Evolutionary conservation across 441 rosid species (phyloP), one percentile per base, ranked within the genome.

Genomic region (Syzygium syzygioides): DNA sequence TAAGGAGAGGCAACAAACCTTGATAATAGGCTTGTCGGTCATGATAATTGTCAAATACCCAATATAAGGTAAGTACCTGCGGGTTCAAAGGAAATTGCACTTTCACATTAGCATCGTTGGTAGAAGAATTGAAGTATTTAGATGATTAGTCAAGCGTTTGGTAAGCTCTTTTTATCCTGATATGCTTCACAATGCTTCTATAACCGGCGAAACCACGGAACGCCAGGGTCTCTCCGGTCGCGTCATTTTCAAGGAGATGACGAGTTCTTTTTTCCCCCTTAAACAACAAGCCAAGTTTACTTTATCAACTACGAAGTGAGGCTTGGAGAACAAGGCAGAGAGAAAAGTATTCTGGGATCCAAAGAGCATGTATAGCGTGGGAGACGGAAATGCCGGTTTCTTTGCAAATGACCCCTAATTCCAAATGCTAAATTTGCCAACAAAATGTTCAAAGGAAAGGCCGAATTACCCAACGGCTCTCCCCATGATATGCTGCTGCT

Each of bases 21-120:
- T 98, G 93, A 97, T 94, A 85, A 98, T 94, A 25, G 99, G 99
- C 90, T 96, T 94, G 87, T 98, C 99, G 2, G 99, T 96, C 97
- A 95, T 96, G 90, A 97, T 92, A 90, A 98, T 97, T 53, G 99
- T 97, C 88, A 96, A 97, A 98, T 98, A 98, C 66, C 99, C 99
- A 89, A 96, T 97, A 88, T 98, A 96, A 23, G 98, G 99, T 91
- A 97, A 92, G 91, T 96, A 94, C 91, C 98, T 96, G 95, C 90
- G 90, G 30, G 89, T 19, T 68, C 48, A 13, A 87, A 79, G 88
- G n/a, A 88, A 28, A 53, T 30, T 76, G 83, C 52, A 25, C 52
- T 25, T 76, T 41, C 52, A 23, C 28, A 13, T 76, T 76, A 76
- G 52, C 83, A 76, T 11, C 83, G 41, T 11, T 76, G 83, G n/a